A percentile compares a stretch with the other conserved stretches of the same genome.
These are phyloP conservation scores for Castanea crenata DNA, from an alignment of 306 rosid genomes.

Conservation along the genomic window DNA sequence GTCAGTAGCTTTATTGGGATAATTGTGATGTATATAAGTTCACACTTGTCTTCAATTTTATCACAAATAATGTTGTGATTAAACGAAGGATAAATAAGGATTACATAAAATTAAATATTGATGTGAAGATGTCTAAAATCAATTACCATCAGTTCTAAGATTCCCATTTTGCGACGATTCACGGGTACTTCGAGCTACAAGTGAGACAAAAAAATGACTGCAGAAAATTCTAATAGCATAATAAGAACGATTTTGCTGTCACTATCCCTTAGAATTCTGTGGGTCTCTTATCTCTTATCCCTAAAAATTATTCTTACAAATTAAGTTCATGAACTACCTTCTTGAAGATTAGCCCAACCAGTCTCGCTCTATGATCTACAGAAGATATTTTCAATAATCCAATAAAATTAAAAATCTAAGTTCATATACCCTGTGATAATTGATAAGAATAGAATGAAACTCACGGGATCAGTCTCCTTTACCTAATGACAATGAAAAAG, in stretches of 20 bases:
- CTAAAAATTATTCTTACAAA: background rate
- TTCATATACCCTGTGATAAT: no score
- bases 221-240: background rate
- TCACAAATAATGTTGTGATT: background rate
- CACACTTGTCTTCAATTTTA: no score
- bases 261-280: background rate
- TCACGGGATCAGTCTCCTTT: background rate
- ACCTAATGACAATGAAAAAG: background rate
- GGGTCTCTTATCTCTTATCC: background rate
- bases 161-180: background rate
- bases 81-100: background rate
- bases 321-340: background rate
- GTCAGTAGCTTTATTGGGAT: no score
- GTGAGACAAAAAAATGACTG: background rate
- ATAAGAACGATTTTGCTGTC: background rate
- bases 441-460: background rate
- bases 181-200: background rate
- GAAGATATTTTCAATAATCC: no score
- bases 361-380: no score
- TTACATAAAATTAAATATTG: no score
- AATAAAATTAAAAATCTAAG: no score
- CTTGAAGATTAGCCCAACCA: background rate
- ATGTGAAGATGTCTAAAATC: no score
- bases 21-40: no score
- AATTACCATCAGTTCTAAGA: background rate